These are phyloP conservation scores for Amniculicola lignicola DNA, from an alignment of 495 filamentous ascomycete species.

Conservation along the genomic window DNA sequence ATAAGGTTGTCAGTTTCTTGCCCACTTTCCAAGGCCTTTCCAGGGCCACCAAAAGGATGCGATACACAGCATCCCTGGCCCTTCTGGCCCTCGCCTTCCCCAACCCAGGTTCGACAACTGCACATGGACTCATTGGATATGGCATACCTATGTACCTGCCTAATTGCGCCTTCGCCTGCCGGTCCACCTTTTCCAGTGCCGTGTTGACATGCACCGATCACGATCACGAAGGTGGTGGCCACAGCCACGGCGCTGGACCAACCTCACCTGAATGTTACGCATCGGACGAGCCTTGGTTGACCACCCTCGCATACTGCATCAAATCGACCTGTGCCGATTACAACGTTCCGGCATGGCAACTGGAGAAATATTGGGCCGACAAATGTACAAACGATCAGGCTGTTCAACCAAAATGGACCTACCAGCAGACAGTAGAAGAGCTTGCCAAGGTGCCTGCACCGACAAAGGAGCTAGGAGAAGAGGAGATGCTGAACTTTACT, in stretches of 20 bases:
- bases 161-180: constrained; percentile 12
- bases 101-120: too few relatives aligned
- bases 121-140: constrained; percentile 10
- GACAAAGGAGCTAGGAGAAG: constrained; percentile 6
- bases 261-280: constrained; percentile 10
- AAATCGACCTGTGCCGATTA: constrained; percentile 5
- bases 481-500: constrained; percentile 11
- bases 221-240: not conserved
- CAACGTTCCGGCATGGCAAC: not conserved
- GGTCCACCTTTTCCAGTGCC: not conserved
- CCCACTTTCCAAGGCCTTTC: not conserved
- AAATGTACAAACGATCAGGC: constrained; percentile 3
- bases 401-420: constrained; percentile 12
- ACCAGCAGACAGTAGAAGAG: not conserved
- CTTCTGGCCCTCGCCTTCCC: constrained; percentile 2
- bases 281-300: constrained; percentile 5
- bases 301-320: constrained; percentile 20
- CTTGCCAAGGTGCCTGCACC: not conserved
- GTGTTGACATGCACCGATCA: not conserved
- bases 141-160: constrained; percentile 8
- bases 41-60: too few relatives aligned
- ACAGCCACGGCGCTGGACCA: not conserved
- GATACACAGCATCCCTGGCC: not conserved
- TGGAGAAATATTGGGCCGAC: constrained; percentile 13
- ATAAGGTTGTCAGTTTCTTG: not conserved